A percentile compares a stretch with the other conserved stretches of the same genome.
These are phyloP conservation scores for Zymoseptoria brevis DNA, from an alignment of 2,329 filamentous ascomycete species.

Conservation along the genomic window DNA sequence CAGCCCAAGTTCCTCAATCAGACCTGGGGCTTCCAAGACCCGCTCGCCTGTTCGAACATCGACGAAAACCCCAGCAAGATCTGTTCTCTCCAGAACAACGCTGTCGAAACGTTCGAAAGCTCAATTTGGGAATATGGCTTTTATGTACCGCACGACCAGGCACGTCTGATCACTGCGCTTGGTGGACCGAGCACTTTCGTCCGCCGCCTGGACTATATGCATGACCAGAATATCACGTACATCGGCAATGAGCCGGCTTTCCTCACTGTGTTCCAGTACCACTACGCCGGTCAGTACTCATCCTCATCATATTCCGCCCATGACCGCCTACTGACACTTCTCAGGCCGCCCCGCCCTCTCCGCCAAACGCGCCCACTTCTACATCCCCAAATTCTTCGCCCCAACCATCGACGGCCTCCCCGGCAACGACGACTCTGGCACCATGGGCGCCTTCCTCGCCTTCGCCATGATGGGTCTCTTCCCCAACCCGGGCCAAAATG, in stretches of 20 bases:
- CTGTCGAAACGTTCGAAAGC: slow-evolving; percentile 60
- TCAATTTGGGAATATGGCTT: slow-evolving; percentile 63
- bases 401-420: slow-evolving; percentile 30
- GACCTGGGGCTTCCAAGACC: slow-evolving; percentile 50
- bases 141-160: slow-evolving; percentile 58
- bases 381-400: slow-evolving; percentile 34
- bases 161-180: slow-evolving; percentile 41
- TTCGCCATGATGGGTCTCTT: slow-evolving; percentile 36
- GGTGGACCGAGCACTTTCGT: slow-evolving; percentile 52
- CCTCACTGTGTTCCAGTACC: slow-evolving; percentile 31
- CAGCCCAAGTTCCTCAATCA: slow-evolving; percentile 48
- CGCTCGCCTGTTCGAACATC: slow-evolving; percentile 36
- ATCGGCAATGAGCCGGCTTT: slow-evolving; percentile 57
- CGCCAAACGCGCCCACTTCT: slow-evolving; percentile 32
- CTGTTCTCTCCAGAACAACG: slow-evolving; percentile 46
- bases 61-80: slow-evolving; percentile 16
- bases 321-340: not conserved
- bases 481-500: slow-evolving; percentile 23
- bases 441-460: slow-evolving; percentile 35
- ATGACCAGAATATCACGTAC: slow-evolving; percentile 47
- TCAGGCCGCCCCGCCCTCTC: slow-evolving; percentile 30
- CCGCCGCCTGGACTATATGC: slow-evolving; percentile 53
- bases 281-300: slow-evolving; percentile 28
- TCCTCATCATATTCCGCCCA: too few relatives aligned
- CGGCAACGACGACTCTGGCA: slow-evolving; percentile 23